A percentile compares a stretch with the other conserved stretches of the same genome.
These are phyloP conservation scores for Silene conica DNA, from an alignment of 148 eudicot species.

Conservation along the genomic window DNA sequence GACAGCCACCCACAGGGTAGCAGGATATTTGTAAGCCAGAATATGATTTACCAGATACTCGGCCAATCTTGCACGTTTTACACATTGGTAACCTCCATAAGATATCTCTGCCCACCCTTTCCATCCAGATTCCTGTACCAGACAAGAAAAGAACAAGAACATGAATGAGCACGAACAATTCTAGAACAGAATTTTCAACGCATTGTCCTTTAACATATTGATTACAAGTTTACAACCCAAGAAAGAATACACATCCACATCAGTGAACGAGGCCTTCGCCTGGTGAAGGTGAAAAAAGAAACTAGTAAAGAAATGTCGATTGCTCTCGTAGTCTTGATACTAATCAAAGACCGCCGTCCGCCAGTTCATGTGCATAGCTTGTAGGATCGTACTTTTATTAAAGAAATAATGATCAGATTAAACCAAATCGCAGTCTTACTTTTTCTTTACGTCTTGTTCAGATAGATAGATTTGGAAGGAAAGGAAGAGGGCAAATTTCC, in stretches of 20 bases:
- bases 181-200: neutral
- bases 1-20: too few relatives aligned
- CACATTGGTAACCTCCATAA: slow-evolving; percentile 82
- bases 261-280: neutral
- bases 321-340: neutral
- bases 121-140: slow-evolving; percentile 79
- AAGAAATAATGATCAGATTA: too few relatives aligned
- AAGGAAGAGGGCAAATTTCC: too few relatives aligned
- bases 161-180: too few relatives aligned
- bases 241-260: neutral
- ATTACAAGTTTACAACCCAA: neutral
- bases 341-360: neutral
- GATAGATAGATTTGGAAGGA: too few relatives aligned
- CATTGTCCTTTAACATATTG: neutral
- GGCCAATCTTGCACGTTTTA: slow-evolving; percentile 82
- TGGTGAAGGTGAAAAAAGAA: neutral
- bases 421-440: too few relatives aligned
- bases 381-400: too few relatives aligned
- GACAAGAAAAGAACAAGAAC: neutral
- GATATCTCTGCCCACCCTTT: slow-evolving; percentile 99
- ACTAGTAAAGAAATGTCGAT: neutral
- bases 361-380: too few relatives aligned
- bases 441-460: too few relatives aligned
- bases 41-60: slow-evolving; percentile 68
- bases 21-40: too few relatives aligned